phyloP scores from a whole-genome alignment of 2,329 filamentous ascomycete species.

The Fusarium nematophilum region DNA sequence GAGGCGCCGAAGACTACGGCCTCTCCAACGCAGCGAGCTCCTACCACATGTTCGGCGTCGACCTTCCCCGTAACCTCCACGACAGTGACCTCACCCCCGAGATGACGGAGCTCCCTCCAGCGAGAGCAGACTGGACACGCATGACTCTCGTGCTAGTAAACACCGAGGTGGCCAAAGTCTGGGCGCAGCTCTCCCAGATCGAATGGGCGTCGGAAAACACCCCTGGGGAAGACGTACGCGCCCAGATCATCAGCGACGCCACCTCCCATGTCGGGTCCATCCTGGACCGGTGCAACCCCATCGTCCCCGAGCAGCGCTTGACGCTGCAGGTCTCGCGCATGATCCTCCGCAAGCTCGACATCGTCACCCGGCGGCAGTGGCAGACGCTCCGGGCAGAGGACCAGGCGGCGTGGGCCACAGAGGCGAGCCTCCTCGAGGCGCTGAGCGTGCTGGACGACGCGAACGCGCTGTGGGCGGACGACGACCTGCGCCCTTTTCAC shows the following conservation, averaged over 20 bases:
- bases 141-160: constrained; percentile 68
- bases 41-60: constrained; percentile 51
- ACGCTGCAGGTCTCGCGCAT: constrained; percentile 44
- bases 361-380: constrained; percentile 60
- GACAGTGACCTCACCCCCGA: constrained; percentile 62
- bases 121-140: constrained; percentile 64
- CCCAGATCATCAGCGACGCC: constrained; percentile 49
- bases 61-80: constrained; percentile 67
- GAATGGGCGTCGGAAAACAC: constrained; percentile 18
- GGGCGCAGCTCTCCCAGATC: constrained; percentile 39
- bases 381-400: constrained; percentile 41
- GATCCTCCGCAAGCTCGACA: constrained; percentile 54
- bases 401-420: constrained; percentile 38
- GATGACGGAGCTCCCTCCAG: constrained; percentile 59
- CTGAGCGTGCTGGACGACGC: constrained; percentile 48
- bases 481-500: constrained; percentile 51
- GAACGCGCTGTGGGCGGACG: constrained; percentile 47
- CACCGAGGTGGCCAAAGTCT: constrained; percentile 57
- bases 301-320: constrained; percentile 57
- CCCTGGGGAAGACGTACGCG: constrained; percentile 49
- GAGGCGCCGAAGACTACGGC: constrained; percentile 68
- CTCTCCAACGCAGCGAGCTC: constrained; percentile 34
- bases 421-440: constrained; percentile 50
- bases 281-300: constrained; percentile 60
- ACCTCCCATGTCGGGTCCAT: neutral